These are phyloP conservation scores for Floccularia luteovirens DNA, from an alignment of 768 basidiomycete genomes.

Conservation along the genomic window DNA sequence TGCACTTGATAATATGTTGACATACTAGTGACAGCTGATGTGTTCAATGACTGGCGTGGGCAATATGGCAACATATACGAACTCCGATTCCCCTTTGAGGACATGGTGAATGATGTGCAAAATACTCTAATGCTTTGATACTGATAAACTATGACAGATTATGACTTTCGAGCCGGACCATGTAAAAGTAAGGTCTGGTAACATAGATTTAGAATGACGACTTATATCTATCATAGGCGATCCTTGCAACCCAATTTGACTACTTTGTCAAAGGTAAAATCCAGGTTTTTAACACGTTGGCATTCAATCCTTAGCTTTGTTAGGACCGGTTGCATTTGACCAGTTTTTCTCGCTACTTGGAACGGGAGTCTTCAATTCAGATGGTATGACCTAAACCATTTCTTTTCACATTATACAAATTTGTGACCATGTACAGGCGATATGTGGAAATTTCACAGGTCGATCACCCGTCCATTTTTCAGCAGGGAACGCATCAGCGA, in stretches of 20 bases:
- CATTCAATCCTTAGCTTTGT: too few species aligned
- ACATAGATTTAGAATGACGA: too few species aligned
- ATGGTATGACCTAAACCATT: constrained; percentile 26
- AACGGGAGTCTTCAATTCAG: constrained; percentile 52
- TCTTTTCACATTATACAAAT: not conserved
- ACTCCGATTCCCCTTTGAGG: constrained; percentile 17
- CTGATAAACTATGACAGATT: too few species aligned
- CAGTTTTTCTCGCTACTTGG: constrained; percentile 34
- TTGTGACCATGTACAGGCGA: constrained; percentile 27
- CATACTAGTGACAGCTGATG: constrained; percentile 9
- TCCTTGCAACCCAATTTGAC: constrained; percentile 39
- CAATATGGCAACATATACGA: constrained; percentile 16
- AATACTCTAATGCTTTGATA: too few species aligned
- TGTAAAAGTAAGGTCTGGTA: constrained; percentile 30
- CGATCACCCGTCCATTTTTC: constrained; percentile 67
- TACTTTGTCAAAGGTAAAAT: constrained; percentile 33
- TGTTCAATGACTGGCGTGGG: constrained; percentile 11
- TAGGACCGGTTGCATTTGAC: constrained; percentile 18
- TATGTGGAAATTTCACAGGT: constrained; percentile 62
- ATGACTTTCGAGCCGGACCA: constrained; percentile 28
- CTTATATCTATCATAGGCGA: constrained; percentile 17
- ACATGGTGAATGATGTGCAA: constrained; percentile 19
- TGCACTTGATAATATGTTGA: not conserved
- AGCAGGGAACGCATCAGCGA: constrained; percentile 48
- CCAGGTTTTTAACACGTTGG: too few species aligned